Base-by-base conservation (phyloP, 1,284 basidiomycete genomes). In the Coniophora puteana region DNA sequence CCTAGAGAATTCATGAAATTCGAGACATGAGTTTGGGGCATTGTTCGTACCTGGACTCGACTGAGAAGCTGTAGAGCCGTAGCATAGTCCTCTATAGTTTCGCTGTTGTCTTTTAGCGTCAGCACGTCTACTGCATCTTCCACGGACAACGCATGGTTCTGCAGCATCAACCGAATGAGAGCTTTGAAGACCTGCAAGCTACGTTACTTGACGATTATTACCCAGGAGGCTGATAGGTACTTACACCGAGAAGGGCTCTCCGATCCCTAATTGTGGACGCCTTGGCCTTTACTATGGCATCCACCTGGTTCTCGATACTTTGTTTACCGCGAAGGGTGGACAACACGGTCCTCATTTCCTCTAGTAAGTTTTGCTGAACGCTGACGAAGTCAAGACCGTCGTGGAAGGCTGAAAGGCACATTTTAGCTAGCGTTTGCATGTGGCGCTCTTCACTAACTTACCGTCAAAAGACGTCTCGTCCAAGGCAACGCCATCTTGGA, bases 341-440 rank as follows among this genome's bases (percentile, higher is more conserved):
- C 13, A 80, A 61, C 4, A 68, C 68, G 5, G 65, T 57, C 50
- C 68, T 76, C 54, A 89, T 76, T 36, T 85, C 78, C 11, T 73
- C 66, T 5, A 78, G 43, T 10, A 89, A 57, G 8, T 74, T 68
- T 51, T 83, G 74, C 46, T 88, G 85, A 3, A 88, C 82, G 48
- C 78, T 81, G 42, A 89, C 69, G 50, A 87, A 83, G 61, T 89
- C 84, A 33, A 89, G 66, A 21, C 74, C 76, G 46, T 86, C 77
- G 49, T 90, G 80, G 69, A 85, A 87, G 2, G 70, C 83, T 86
- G 46, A 1, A 37, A 16, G 45, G 33, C 43, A 20, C 14, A 17
- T n/a, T n/a, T n/a, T 27, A n/a, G 10, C 26, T 27, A n/a, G n/a
- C 7, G n/a, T 18, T n/a, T n/a, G n/a, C n/a, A n/a, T n/a, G n/a